Evolutionary conservation across 805 yeast species (phyloP).

Genomic region (Scheffersomyces amazonensis): DNA sequence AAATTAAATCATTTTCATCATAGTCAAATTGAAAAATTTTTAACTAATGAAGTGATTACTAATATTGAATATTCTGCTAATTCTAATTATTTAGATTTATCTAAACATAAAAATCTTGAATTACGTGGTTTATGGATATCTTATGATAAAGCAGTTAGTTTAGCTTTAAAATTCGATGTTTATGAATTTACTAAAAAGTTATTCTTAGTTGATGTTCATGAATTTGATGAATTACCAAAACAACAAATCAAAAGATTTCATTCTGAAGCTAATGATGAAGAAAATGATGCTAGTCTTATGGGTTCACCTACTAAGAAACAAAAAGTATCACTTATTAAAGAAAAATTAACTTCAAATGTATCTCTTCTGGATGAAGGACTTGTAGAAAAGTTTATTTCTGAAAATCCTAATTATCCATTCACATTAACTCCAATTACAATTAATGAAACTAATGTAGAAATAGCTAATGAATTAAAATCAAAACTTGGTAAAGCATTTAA

Average conservation of each 20-base stretch:
- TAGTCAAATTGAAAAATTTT: constrained; percentile 25
- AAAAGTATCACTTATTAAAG: constrained; percentile 7
- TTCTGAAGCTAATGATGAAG: constrained; percentile 7
- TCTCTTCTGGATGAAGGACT: constrained; percentile 2
- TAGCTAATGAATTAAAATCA: constrained; percentile 29
- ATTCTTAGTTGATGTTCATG: constrained; percentile 44
- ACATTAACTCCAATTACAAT: constrained; percentile 26
- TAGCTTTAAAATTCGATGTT: constrained; percentile 38
- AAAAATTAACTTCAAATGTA: neutral
- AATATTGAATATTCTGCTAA: constrained; percentile 28
- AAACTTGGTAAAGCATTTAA: constrained; percentile 36
- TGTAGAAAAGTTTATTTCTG: constrained; percentile 3
- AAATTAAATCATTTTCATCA: constrained; percentile 22
- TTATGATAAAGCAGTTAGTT: constrained; percentile 39
- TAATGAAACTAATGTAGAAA: constrained; percentile 20
- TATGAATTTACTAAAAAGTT: constrained; percentile 34
- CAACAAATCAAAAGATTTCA: constrained; percentile 14
- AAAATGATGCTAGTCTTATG: constrained; percentile 10
- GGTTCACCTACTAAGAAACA: constrained; percentile 35
- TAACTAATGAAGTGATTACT: constrained; percentile 30
- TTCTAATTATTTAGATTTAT: constrained; percentile 24
- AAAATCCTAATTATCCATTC: constrained; percentile 34
- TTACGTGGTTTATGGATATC: constrained; percentile 42
- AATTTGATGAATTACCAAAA: constrained; percentile 35
- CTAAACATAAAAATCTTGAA: constrained; percentile 21